Percentiles rank a stretch among this genome's conserved stretches.
phyloP scores from a whole-genome alignment of 345 rosid genomes.

The Trapa bicornis region DNA sequence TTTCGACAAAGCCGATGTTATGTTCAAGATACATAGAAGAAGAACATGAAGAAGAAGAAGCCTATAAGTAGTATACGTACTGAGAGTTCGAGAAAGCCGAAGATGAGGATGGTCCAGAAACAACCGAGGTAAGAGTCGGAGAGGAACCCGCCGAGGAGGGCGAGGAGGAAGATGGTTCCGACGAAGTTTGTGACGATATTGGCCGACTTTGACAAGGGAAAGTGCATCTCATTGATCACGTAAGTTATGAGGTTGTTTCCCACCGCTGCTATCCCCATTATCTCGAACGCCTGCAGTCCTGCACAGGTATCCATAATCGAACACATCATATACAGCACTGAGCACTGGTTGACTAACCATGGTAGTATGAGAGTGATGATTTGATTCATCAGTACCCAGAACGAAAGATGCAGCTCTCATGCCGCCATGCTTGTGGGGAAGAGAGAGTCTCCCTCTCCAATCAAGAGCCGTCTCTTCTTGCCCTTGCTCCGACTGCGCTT shows the following conservation, averaged over 20 bases:
- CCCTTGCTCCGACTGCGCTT: not conserved
- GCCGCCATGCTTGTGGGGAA: slow-evolving; percentile 75
- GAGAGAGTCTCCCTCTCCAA: slow-evolving; percentile 79
- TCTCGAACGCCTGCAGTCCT: slow-evolving; percentile 93
- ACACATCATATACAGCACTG: too few species aligned
- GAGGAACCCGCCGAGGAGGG: slow-evolving; percentile 86
- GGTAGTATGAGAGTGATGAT: too few species aligned
- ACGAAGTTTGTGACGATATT: slow-evolving; percentile 90
- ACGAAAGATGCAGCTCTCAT: slow-evolving; percentile 77
- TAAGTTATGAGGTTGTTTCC: slow-evolving; percentile 99
- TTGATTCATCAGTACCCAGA: slow-evolving; percentile 30
- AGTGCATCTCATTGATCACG: slow-evolving; percentile 94
- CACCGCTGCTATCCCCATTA: slow-evolving; percentile 94
- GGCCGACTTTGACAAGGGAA: slow-evolving; percentile 62
- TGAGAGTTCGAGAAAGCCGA: slow-evolving; percentile 85
- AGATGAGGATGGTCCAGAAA: slow-evolving; percentile 93
- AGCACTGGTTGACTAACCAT: too few species aligned
- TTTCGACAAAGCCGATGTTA: too few species aligned
- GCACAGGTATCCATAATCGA: not conserved
- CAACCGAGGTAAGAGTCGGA: slow-evolving; percentile 86
- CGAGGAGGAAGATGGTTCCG: slow-evolving; percentile 72
- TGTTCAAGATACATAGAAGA: too few species aligned
- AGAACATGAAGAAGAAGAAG: too few species aligned
- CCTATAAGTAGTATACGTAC: slow-evolving; percentile 22
- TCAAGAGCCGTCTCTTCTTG: slow-evolving; percentile 51